Evolutionary conservation across 1,284 basidiomycete genomes (phyloP), one percentile per base, ranked within the genome.

Genomic region (Takashimella koratensis): DNA sequence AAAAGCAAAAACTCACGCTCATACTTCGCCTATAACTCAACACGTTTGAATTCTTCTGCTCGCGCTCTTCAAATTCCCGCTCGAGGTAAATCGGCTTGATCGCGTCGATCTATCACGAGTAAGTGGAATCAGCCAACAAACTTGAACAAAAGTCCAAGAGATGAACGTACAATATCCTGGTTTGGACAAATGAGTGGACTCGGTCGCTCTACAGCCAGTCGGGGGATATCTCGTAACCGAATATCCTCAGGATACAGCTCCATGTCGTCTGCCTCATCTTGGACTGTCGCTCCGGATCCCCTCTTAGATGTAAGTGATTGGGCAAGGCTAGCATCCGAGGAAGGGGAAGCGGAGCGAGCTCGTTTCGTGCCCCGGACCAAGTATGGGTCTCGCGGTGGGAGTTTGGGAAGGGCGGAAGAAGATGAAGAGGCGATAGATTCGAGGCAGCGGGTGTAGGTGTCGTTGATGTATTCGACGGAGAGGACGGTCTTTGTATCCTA

Each of bases 1-100:
- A 19, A 27, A n/a, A 11, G 16, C 48, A n/a, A 47, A 4, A 40
- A 43, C 69, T 57, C 56, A 74, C 72, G 45, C 71, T 73, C 62
- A 76, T 68, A 55, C 71, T 73, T 20, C 73, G 53, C 20, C 73
- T 58, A 51, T 76, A 76, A 24, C 70, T 72, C 24, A 76, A 53
- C 1, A 75, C 67, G 53, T 76, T 75, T 12, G 68, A 63, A 51
- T 76, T 76, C 56, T 70, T 70, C 59, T 76, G 73, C 24, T 65
- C 57, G 4, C 53, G 51, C 41, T 71, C 71, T 56, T 75, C 75
- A 52, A 57, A 75, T 48, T 75, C 73, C n/a, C 75, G 57, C 41
- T 68, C 65, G 43, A 65, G 57, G 50, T 69, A 73, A 30, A 76
- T 75, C 11, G 75, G 75, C 52, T 69, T 71, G 58, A 76, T 75